Base-by-base conservation (phyloP, 2,329 filamentous ascomycete genomes). In the Cladosporium sp. region DNA sequence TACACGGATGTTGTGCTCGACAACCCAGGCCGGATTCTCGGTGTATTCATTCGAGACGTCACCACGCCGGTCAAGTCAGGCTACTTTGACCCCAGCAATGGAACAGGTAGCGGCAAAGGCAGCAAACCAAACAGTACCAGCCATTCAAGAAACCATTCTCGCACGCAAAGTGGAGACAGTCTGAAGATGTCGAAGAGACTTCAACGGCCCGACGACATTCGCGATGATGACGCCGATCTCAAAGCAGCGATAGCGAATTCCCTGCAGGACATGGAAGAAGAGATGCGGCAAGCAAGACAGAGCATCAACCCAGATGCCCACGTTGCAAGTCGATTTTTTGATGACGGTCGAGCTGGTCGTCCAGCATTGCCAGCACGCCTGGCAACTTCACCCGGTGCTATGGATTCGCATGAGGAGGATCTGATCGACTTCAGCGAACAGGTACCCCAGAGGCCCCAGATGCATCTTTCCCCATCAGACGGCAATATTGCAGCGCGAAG, bases 41-140 rank as follows among this genome's bases (percentile, higher is more conserved):
- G 84, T 0, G 82, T 99, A 6, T 97, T 97, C 68, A 97, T 99
- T 57, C 82, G 95, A 50, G 93, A 99, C 68, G 89, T 99, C 18
- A 99, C 93, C 0, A 96, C 89, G 0, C 80, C 86, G 0, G 76
- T 75, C 41, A 76, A 82, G 11, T 61, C 60, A 8, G 82, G 81
- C 0, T 97, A 93, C 66, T 96, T 96, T 63, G 88, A 95, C 57
- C 77, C 82, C 12, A 57, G 57, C 67, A 64, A 54, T 63, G 53
- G 55, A 1, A 52, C 56, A 32, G 53, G 55, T 8, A 57, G 64
- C 27, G 64, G 66, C 22, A 63, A 61, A 34, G 59, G 58, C 32
- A 62, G 61, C 22, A 60, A 64, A 36, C 61, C 65, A 19, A 55
- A 58, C 29, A 64, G 52, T 50, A 60, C 58, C 34, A 61, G 58